Conservation (phyloP, 139 green algal species). For the Zygnema circumcarinatum region DNA sequence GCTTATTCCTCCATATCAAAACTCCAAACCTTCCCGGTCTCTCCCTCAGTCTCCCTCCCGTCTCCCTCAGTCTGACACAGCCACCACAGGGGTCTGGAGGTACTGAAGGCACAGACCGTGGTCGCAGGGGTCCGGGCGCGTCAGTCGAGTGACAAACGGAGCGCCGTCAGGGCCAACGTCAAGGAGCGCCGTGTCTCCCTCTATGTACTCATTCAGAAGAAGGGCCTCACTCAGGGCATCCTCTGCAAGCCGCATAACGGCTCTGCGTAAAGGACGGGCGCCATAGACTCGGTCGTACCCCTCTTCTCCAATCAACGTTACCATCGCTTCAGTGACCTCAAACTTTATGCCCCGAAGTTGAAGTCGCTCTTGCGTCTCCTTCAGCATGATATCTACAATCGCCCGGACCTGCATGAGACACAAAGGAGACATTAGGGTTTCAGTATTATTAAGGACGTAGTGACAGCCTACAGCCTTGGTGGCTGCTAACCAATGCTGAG, state of each 20-base stretch:
- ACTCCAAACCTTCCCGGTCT: no score
- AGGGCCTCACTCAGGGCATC: slow-evolving; percentile 65
- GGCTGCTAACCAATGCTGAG: not conserved
- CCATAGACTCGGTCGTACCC: slow-evolving; percentile 66
- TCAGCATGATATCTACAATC: slow-evolving; percentile 98
- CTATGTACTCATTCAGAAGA: slow-evolving; percentile 85
- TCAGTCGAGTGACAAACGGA: slow-evolving; percentile 33
- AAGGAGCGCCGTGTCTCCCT: slow-evolving; percentile 63
- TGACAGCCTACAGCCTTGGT: not conserved
- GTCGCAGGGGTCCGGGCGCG: slow-evolving; percentile 30
- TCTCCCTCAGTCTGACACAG: not conserved
- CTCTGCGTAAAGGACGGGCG: slow-evolving; percentile 63
- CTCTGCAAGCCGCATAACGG: slow-evolving; percentile 64
- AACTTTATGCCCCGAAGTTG: slow-evolving; percentile 75
- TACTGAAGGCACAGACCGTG: slow-evolving; percentile 37
- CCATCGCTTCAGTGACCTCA: slow-evolving; percentile 57
- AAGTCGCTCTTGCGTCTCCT: slow-evolving; percentile 88
- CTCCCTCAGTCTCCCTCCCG: no score
- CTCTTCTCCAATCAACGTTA: slow-evolving; percentile 58
- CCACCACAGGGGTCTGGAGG: not conserved
- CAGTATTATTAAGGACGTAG: not conserved
- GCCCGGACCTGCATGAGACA: slow-evolving; percentile 71
- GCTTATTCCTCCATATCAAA: no score
- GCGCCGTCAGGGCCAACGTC: slow-evolving; percentile 62
- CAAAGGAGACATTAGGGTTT: not conserved